phyloP scores from a whole-genome alignment of 1,284 basidiomycete genomes.

The Peniophora sp. region DNA sequence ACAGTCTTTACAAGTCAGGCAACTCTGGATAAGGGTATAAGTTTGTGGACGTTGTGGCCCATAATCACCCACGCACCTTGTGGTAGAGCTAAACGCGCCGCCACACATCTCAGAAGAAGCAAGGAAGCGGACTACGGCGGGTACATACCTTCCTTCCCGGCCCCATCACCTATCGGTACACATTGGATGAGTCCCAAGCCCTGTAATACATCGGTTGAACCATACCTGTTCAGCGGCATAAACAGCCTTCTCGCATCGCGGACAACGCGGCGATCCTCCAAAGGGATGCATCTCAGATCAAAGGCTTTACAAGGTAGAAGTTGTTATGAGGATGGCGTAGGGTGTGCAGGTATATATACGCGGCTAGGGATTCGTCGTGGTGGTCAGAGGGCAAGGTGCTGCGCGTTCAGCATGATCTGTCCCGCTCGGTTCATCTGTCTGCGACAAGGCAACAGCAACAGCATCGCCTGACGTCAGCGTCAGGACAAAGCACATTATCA shows the following conservation, averaged over 20 bases:
- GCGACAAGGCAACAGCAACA: background rate
- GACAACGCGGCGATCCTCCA: slow-evolving; percentile 34
- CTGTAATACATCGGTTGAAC: background rate
- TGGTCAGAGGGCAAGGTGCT: background rate
- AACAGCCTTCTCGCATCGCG: slow-evolving; percentile 57
- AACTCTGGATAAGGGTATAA: slow-evolving; percentile 37
- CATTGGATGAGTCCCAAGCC: slow-evolving; percentile 9
- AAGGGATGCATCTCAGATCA: slow-evolving; percentile 38
- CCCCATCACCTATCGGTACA: slow-evolving; percentile 62
- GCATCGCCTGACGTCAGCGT: background rate
- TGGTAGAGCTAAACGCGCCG: slow-evolving; percentile 54
- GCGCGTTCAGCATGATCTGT: too few species aligned
- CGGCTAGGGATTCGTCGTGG: background rate
- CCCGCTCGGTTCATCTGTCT: background rate
- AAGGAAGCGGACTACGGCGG: background rate
- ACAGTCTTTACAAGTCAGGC: slow-evolving; percentile 63
- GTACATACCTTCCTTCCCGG: slow-evolving; percentile 66
- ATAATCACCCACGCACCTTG: slow-evolving; percentile 37
- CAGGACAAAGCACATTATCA: too few species aligned
- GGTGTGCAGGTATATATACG: background rate
- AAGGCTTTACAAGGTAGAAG: background rate
- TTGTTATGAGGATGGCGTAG: background rate
- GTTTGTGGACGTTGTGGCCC: background rate
- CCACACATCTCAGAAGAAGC: slow-evolving; percentile 5
- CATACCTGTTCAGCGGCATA: slow-evolving; percentile 77